phyloP scores from a whole-genome alignment of 768 basidiomycete genomes.

The Termitomyces bulborhizus region DNA sequence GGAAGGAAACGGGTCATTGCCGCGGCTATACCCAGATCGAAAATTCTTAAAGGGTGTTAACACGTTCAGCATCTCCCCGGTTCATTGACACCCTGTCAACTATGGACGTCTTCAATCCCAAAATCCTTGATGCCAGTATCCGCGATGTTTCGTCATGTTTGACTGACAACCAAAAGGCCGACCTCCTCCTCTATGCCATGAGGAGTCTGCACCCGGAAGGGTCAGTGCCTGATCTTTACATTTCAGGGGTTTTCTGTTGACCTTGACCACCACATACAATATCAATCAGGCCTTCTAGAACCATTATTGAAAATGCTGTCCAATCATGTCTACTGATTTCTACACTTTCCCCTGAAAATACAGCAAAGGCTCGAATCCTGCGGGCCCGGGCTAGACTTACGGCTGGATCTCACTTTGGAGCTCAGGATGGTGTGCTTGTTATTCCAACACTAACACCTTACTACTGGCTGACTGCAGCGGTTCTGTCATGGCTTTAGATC shows the following conservation, averaged over 20 bases:
- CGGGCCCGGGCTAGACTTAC: conserved; percentile 63
- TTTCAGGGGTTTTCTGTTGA: background rate
- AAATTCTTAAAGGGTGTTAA: background rate
- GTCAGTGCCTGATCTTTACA: conserved; percentile 27
- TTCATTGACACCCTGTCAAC: background rate
- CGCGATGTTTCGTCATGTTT: conserved; percentile 57
- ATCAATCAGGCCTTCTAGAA: conserved; percentile 41
- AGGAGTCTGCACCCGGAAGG: conserved; percentile 70
- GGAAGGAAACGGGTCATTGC: conserved; percentile 1
- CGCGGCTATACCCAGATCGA: background rate
- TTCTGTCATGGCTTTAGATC: conserved; percentile 34
- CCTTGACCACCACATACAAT: background rate
- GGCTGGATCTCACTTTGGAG: conserved; percentile 52
- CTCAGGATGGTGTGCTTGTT: conserved; percentile 52
- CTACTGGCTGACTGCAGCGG: background rate
- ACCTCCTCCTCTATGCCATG: conserved; percentile 74
- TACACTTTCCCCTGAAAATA: conserved; percentile 41
- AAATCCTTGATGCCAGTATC: conserved; percentile 71
- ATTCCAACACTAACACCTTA: background rate
- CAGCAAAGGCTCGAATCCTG: conserved; percentile 56
- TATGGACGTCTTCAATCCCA: conserved; percentile 70
- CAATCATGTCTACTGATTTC: conserved; percentile 62
- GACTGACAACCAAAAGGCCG: conserved; percentile 60
- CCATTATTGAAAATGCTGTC: conserved; percentile 67
- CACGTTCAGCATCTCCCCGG: background rate